A percentile compares a stretch with the other conserved stretches of the same genome.
Conservation (phyloP, 2,329 filamentous ascomycete genomes). For the Exserohilum rostratum region DNA sequence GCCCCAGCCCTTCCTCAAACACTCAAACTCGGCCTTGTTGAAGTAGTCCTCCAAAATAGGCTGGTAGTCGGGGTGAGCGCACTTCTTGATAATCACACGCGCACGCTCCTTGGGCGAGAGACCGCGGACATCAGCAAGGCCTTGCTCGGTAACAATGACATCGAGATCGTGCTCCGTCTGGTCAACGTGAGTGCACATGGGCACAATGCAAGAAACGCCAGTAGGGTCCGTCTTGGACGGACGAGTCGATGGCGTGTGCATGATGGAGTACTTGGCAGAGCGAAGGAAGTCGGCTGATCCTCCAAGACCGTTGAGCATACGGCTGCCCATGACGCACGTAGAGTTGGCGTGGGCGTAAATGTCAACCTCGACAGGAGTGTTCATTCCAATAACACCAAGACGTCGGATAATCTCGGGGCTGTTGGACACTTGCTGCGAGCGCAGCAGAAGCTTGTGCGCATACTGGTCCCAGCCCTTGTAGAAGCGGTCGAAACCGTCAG, state of each 20-base stretch:
- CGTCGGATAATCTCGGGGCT: slow-evolving; percentile 88
- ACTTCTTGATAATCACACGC: slow-evolving; percentile 84
- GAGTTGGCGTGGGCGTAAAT: slow-evolving; percentile 94
- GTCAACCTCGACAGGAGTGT: slow-evolving; percentile 91
- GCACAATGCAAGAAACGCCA: slow-evolving; percentile 86
- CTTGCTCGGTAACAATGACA: slow-evolving; percentile 79
- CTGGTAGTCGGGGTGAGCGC: slow-evolving; percentile 82
- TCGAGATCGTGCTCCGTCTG: slow-evolving; percentile 94
- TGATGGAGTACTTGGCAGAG: slow-evolving; percentile 82
- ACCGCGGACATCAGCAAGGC: slow-evolving; percentile 83
- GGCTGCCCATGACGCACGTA: slow-evolving; percentile 85
- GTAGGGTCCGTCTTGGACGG: slow-evolving; percentile 82
- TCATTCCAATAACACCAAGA: slow-evolving; percentile 90
- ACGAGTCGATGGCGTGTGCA: slow-evolving; percentile 86
- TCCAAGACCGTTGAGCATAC: slow-evolving; percentile 86
- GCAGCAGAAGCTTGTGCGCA: slow-evolving; percentile 79
- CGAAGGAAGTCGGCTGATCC: slow-evolving; percentile 83
- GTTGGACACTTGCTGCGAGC: slow-evolving; percentile 88
- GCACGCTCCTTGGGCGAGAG: slow-evolving; percentile 80
- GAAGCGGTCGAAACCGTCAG: slow-evolving; percentile 88
- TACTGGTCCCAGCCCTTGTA: slow-evolving; percentile 85
- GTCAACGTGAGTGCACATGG: slow-evolving; percentile 90
- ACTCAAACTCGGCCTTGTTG: slow-evolving; percentile 84
- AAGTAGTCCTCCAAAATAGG: slow-evolving; percentile 84
- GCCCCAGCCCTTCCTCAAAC: slow-evolving; percentile 83